Percentiles rank a stretch among this genome's conserved stretches.
These are phyloP conservation scores for Labyrinthula sp. DNA, from an alignment of 352 stramenopile genomes.

Conservation along the genomic window DNA sequence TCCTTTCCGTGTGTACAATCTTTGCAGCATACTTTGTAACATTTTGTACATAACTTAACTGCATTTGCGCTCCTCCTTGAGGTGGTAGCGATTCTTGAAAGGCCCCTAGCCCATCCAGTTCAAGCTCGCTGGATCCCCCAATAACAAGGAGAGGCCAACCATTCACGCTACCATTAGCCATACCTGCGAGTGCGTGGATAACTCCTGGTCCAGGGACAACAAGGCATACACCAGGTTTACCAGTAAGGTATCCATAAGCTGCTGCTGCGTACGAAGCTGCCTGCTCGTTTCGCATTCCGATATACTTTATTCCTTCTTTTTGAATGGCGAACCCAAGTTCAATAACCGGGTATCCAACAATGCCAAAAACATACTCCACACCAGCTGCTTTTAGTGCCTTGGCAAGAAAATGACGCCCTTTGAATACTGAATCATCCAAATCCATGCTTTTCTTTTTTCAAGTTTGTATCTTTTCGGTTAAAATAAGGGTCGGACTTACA, in stretches of 20 bases:
- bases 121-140: conserved; percentile 19
- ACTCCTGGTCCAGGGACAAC: conserved; percentile 28
- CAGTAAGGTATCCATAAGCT: conserved; percentile 30
- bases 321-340: conserved; percentile 18
- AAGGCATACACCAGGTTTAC: conserved; percentile 26
- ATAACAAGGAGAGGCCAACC: conserved; percentile 31
- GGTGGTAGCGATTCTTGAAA: conserved; percentile 32
- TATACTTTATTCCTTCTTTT: conserved; percentile 21
- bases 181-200: conserved; percentile 27
- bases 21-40: conserved; percentile 23
- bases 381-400: conserved; percentile 26
- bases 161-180: conserved; percentile 28
- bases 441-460: too few species aligned
- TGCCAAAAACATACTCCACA: conserved; percentile 30
- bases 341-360: conserved; percentile 28
- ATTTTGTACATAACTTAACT: conserved; percentile 23
- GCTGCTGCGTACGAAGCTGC: conserved; percentile 27
- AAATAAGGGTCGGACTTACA: too few species aligned
- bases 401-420: too few species aligned
- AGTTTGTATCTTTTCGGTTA: too few species aligned
- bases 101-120: conserved; percentile 12
- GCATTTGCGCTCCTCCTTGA: conserved; percentile 24
- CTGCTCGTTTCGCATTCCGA: conserved; percentile 30
- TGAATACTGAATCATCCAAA: too few species aligned
- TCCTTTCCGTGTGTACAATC: conserved; percentile 14